phyloP scores from a whole-genome alignment of 176 grass and related monocot genomes.

The Dendrocalamus sinicus region DNA sequence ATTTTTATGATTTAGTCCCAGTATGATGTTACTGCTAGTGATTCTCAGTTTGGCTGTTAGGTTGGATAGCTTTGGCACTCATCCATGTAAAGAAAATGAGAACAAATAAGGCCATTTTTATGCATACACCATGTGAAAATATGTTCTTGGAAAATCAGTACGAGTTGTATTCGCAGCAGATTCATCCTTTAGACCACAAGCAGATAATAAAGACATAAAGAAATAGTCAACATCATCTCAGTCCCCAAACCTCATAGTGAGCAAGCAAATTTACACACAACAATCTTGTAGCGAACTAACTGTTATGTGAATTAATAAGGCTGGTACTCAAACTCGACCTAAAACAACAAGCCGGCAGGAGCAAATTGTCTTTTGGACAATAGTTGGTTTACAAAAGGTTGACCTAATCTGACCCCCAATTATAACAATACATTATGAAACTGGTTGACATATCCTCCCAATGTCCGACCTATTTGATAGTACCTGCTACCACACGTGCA shows the following conservation, averaged over 20 bases:
- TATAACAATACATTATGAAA: conserved; percentile 30
- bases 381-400: conserved; percentile 36
- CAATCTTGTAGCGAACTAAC: conserved; percentile 30
- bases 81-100: neutral
- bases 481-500: conserved; percentile 52
- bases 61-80: too few species aligned
- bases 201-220: neutral
- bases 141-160: neutral
- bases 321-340: neutral
- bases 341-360: conserved; percentile 20
- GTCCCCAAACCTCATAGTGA: neutral
- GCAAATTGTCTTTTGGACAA: conserved; percentile 16
- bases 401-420: conserved; percentile 17
- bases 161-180: neutral
- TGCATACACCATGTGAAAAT: neutral
- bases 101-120: neutral
- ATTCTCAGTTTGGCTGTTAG: too few species aligned
- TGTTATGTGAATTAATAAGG: conserved; percentile 1
- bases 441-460: conserved; percentile 38
- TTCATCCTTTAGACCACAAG: conserved; percentile 17
- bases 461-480: conserved; percentile 40
- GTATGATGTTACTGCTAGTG: too few species aligned
- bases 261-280: conserved; percentile 24
- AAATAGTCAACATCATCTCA: conserved; percentile 34
- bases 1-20: too few species aligned